phyloP scores from a whole-genome alignment of 441 rosid genomes.

The Populus hybrid region DNA sequence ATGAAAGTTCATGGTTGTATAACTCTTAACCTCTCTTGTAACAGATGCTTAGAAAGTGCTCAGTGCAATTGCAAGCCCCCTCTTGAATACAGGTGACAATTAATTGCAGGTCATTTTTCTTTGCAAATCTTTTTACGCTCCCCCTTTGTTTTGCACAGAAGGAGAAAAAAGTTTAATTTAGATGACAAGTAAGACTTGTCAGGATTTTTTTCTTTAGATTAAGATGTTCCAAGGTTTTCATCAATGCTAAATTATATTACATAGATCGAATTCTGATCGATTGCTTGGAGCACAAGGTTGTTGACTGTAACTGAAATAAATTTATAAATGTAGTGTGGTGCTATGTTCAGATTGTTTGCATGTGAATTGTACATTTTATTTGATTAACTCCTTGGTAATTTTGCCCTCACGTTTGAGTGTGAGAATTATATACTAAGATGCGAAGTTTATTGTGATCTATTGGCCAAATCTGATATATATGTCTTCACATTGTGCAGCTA shows the following conservation, averaged over 20 bases:
- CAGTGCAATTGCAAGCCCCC: not conserved
- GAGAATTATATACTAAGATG: too few relatives aligned
- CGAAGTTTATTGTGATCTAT: not conserved
- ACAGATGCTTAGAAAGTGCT: constrained; percentile 18
- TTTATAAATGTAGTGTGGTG: not conserved
- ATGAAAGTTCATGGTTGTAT: not conserved
- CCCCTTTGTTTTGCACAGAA: not conserved
- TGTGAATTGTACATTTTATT: not conserved
- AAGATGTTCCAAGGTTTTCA: not conserved
- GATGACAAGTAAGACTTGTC: not conserved
- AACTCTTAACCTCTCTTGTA: constrained; percentile 6
- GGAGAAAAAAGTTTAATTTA: not conserved
- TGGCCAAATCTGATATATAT: not conserved
- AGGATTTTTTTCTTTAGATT: not conserved
- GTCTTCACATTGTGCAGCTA: constrained; percentile 6
- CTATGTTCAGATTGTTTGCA: not conserved
- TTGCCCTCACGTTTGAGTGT: not conserved
- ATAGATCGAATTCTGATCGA: not conserved
- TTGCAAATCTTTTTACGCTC: not conserved
- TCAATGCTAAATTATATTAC: not conserved
- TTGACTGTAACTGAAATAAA: not conserved
- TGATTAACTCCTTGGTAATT: not conserved
- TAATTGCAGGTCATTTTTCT: not conserved
- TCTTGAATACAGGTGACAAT: constrained; percentile 23
- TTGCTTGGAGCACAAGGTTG: not conserved